These are phyloP conservation scores for Lasiodiplodia citricola DNA, from an alignment of 2,329 filamentous ascomycete genomes.

Conservation along the genomic window DNA sequence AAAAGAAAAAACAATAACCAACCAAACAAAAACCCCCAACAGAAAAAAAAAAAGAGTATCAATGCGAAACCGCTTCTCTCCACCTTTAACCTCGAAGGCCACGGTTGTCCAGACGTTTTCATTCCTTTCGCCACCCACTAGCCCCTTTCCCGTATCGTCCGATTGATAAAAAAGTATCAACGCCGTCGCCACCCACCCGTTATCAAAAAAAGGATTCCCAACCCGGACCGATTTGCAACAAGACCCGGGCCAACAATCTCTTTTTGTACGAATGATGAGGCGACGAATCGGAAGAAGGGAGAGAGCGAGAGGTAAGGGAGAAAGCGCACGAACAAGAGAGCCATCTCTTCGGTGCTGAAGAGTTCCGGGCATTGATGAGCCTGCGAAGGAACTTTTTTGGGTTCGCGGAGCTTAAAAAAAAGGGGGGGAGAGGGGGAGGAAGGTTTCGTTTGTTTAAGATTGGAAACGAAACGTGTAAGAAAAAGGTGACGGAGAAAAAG, in stretches of 20 bases:
- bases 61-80: conserved; percentile 24
- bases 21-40: not conserved
- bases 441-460: not conserved
- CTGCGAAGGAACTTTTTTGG: conserved; percentile 1
- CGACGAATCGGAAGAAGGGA: not conserved
- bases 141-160: not conserved
- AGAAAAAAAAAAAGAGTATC: not conserved
- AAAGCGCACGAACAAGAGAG: conserved; percentile 15
- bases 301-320: not conserved
- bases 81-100: conserved; percentile 43
- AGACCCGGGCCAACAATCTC: not conserved
- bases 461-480: not conserved
- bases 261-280: not conserved
- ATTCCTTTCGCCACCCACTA: not conserved
- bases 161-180: not conserved
- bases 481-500: conserved; percentile 12
- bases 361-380: not conserved
- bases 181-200: too few species aligned
- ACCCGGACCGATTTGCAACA: not conserved
- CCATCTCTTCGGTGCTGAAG: conserved; percentile 30
- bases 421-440: not conserved
- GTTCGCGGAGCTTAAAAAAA: conserved; percentile 1
- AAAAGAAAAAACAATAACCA: too few species aligned
- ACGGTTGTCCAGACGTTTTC: not conserved
- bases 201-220: not conserved